Evolutionary conservation across 345 rosid genomes (phyloP).

Genomic region (Bretschneidera sinensis): DNA sequence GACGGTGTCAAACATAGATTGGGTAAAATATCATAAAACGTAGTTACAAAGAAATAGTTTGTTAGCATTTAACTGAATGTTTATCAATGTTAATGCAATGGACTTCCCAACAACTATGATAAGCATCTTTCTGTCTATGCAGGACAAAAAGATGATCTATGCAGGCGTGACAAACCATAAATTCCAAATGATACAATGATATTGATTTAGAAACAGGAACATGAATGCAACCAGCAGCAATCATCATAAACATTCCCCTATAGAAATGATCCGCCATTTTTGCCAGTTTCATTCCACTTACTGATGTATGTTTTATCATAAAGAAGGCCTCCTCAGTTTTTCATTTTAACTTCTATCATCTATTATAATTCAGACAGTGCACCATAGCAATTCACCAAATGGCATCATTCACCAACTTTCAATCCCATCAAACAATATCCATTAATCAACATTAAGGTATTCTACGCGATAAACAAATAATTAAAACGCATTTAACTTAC

Average conservation of each 20-base stretch:
- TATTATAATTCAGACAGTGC: neutral
- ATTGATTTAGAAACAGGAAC: neutral
- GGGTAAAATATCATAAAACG: too few relatives aligned
- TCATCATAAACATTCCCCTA: neutral
- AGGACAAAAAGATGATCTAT: neutral
- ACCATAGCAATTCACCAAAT: neutral
- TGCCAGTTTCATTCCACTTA: neutral
- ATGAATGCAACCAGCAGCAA: neutral
- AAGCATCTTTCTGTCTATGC: neutral
- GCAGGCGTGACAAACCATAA: neutral
- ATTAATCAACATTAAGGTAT: neutral
- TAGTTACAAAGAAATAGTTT: too few relatives aligned
- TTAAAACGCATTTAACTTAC: constrained; percentile 31
- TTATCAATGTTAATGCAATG: neutral
- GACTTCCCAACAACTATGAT: neutral
- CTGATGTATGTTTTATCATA: neutral
- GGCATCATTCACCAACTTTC: neutral
- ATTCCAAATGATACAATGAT: neutral
- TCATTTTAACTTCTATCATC: neutral
- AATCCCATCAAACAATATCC: neutral
- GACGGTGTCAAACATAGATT: neutral
- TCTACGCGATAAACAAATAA: neutral
- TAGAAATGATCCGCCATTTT: neutral
- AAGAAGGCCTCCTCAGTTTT: neutral
- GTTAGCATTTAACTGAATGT: neutral